Base-by-base conservation (phyloP, 2,329 filamentous ascomycete species). In the Verticillium alfalfae region DNA sequence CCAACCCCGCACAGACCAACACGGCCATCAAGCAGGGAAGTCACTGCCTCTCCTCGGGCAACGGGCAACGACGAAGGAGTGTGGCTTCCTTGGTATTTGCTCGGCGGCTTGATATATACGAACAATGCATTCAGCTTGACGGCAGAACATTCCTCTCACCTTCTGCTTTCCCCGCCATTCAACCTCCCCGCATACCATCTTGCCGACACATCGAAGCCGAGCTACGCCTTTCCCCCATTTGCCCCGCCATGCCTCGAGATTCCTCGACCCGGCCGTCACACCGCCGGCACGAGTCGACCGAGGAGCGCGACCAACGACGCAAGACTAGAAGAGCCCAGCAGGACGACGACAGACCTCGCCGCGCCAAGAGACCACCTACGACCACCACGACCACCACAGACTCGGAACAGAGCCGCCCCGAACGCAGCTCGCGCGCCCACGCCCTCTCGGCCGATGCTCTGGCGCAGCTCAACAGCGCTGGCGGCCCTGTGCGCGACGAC, bases 401-500 rank as follows among this genome's bases (percentile, higher is more conserved):
- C 16, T 70, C 73, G 0, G 76, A 78, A 31, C 75, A 74, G 5
- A 72, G 67, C n/a, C 62, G 70, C 12, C 67, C 67, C 37, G 66
- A 66, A 18, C 58, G 67, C 6, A 67, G 67, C 34, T 67, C 68
- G 2, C 71, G 68, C 31, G 67, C 69, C 5, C 72, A 69, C 41
- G 62, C 70, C 5, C 70, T 82, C 34, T 82, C 80, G 5, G 71
- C 76, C 2, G 84, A 86, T 67, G 86, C 88, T 5, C 74, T 93
- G 57, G 88, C 87, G 13, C 85, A 87, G 69, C 74, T 93, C 56
- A 83, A 92, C 67, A 59, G 18, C 57, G 56, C 13, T 45, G 38
- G 31, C 36, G 26, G 26, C 26, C 26, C 26, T 31, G 45, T 31
- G 5, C 9, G 58, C 13, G 41, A 26, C 22, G 39, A 45, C 16